A percentile compares a stretch with the other conserved stretches of the same genome.
phyloP scores from a whole-genome alignment of 164 flowering plant genomes.

The Cinnamomum micranthum region DNA sequence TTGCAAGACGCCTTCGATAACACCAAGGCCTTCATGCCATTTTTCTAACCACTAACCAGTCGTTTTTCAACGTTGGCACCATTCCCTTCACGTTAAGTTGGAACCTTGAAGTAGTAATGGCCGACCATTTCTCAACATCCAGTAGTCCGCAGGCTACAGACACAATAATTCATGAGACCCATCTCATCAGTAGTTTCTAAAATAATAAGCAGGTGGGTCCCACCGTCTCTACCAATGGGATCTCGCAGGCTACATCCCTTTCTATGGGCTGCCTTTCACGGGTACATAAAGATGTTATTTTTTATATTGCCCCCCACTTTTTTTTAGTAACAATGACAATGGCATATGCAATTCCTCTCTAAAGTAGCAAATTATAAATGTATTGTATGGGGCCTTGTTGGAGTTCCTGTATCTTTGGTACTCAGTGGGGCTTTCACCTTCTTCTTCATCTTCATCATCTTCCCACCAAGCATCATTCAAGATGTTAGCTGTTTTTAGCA shows the following conservation, averaged over 20 bases:
- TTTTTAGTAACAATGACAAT: no score
- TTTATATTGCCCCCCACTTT: background rate
- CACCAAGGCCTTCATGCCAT: background rate
- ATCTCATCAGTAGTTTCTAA: background rate
- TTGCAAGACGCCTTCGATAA: background rate
- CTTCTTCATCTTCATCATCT: constrained; percentile 1
- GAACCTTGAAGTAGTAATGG: no score
- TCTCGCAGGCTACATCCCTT: background rate
- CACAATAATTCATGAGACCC: background rate
- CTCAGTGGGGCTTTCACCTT: background rate
- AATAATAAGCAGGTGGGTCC: background rate
- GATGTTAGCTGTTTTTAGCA: constrained; percentile 12
- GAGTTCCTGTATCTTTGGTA: background rate
- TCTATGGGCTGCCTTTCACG: background rate
- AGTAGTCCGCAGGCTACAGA: background rate
- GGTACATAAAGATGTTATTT: background rate
- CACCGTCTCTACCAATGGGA: background rate
- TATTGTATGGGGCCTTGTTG: background rate
- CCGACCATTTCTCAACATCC: background rate
- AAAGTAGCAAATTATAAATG: background rate
- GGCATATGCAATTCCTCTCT: background rate
- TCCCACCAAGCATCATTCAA: background rate
- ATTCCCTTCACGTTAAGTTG: background rate
- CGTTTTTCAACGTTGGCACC: background rate
- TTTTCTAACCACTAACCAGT: background rate